Percentiles rank a stretch among this genome's conserved stretches.
Conservation (phyloP, 345 rosid genomes). For the Geranium rotundifolium region DNA sequence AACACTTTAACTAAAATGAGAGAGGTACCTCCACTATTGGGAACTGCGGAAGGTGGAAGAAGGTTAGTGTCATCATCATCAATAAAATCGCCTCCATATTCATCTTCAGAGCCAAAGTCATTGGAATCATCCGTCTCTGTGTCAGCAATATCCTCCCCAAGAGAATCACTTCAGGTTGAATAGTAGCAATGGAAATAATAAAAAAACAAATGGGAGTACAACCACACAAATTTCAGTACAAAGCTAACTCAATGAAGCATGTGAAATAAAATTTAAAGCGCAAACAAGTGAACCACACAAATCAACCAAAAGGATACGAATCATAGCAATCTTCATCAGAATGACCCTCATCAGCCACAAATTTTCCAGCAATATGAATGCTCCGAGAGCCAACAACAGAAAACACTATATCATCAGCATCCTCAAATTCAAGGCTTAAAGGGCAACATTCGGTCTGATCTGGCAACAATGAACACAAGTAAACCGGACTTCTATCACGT, state of each 20-base stretch:
- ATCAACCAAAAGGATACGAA: conserved; percentile 53
- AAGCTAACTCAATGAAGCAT: too few relatives aligned
- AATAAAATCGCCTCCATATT: conserved; percentile 32
- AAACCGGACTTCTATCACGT: conserved; percentile 47
- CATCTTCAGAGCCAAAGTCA: conserved; percentile 60
- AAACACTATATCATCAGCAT: conserved; percentile 57
- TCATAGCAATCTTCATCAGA: conserved; percentile 45
- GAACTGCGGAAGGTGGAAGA: conserved; percentile 25
- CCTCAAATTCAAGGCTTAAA: conserved; percentile 61
- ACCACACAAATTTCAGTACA: too few relatives aligned
- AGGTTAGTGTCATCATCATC: conserved; percentile 28
- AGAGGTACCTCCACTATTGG: conserved; percentile 64
- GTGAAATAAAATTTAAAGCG: conserved; percentile 9
- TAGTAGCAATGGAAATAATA: conserved; percentile 27
- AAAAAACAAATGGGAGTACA: too few relatives aligned
- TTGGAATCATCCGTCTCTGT: conserved; percentile 49
- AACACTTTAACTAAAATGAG: background rate
- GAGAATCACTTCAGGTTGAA: conserved; percentile 31
- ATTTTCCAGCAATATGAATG: conserved; percentile 82
- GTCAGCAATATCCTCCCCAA: conserved; percentile 50
- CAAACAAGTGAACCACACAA: conserved; percentile 1
- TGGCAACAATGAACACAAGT: conserved; percentile 70
- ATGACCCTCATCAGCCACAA: conserved; percentile 40
- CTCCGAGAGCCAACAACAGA: conserved; percentile 63
- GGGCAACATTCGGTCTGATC: conserved; percentile 55